phyloP scores from a whole-genome alignment of 148 eudicot species.

The Mesembryanthemum crystallinum region DNA sequence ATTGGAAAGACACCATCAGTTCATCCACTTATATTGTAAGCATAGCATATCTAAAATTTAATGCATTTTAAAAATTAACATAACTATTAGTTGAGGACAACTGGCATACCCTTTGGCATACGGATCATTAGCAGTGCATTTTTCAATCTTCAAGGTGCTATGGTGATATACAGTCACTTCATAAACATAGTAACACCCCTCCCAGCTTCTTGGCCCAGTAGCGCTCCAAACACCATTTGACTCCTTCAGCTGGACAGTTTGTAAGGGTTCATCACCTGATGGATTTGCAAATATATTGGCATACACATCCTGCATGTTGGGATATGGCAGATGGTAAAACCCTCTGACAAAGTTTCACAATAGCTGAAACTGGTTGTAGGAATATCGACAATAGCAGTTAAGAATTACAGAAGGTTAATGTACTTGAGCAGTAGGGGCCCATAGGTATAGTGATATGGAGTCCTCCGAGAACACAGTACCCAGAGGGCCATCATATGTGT shows the following conservation, averaged over 20 bases:
- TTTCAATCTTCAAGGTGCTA: constrained; percentile 68
- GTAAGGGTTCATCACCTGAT: constrained; percentile 48
- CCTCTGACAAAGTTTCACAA: constrained; percentile 3
- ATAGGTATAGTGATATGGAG: constrained; percentile 66
- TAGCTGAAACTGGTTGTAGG: not conserved
- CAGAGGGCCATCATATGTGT: constrained; percentile 75
- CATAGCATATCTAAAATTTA: not conserved
- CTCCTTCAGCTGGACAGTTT: constrained; percentile 65
- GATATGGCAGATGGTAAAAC: not conserved
- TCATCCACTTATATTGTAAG: not conserved
- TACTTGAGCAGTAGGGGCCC: constrained; percentile 99
- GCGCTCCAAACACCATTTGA: constrained; percentile 76
- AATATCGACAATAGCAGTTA: not conserved
- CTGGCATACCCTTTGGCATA: constrained; percentile 92
- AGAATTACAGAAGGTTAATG: constrained; percentile 13
- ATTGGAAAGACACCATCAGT: not conserved
- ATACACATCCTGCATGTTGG: constrained; percentile 49
- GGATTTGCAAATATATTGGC: constrained; percentile 57
- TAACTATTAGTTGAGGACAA: constrained; percentile 8
- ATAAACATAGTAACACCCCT: constrained; percentile 89
- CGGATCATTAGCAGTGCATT: constrained; percentile 84
- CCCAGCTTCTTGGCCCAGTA: constrained; percentile 76
- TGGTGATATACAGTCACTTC: constrained; percentile 86
- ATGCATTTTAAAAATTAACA: constrained; percentile 11
- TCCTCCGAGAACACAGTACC: constrained; percentile 70